phyloP scores from a whole-genome alignment of 805 yeast genomes.

The Metschnikowia amazonensis region DNA sequence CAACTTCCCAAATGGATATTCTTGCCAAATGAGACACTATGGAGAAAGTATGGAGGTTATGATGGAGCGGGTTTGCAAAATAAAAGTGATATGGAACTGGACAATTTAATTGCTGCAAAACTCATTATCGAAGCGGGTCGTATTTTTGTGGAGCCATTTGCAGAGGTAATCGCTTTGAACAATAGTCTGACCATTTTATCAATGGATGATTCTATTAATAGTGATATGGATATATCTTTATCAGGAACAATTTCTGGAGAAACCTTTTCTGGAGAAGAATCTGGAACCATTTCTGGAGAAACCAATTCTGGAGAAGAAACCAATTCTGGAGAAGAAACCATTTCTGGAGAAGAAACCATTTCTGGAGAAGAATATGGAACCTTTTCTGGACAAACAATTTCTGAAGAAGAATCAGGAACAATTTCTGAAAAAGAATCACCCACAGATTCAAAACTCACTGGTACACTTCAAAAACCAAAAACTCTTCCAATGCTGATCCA shows the following conservation, averaged over 20 bases:
- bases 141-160: background rate
- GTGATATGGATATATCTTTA: background rate
- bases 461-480: too few relatives aligned
- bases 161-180: background rate
- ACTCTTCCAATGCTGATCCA: too few relatives aligned
- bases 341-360: too few relatives aligned
- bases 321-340: too few relatives aligned
- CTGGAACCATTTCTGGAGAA: too few relatives aligned
- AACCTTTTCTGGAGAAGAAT: too few relatives aligned
- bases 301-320: too few relatives aligned
- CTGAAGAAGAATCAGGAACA: too few relatives aligned
- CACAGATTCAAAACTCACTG: too few relatives aligned
- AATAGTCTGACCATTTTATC: background rate
- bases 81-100: background rate
- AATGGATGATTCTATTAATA: background rate
- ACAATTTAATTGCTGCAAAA: background rate
- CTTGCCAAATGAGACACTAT: background rate
- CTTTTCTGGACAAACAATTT: too few relatives aligned
- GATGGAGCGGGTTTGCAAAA: background rate
- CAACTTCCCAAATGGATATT: constrained; percentile 1
- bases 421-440: too few relatives aligned
- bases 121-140: background rate
- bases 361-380: too few relatives aligned
- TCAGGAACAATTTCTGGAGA: background rate
- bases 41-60: background rate